Percentiles rank a stretch among this genome's conserved stretches.
Conservation (phyloP, 139 green algal species). For the Haematococcus sp. region DNA sequence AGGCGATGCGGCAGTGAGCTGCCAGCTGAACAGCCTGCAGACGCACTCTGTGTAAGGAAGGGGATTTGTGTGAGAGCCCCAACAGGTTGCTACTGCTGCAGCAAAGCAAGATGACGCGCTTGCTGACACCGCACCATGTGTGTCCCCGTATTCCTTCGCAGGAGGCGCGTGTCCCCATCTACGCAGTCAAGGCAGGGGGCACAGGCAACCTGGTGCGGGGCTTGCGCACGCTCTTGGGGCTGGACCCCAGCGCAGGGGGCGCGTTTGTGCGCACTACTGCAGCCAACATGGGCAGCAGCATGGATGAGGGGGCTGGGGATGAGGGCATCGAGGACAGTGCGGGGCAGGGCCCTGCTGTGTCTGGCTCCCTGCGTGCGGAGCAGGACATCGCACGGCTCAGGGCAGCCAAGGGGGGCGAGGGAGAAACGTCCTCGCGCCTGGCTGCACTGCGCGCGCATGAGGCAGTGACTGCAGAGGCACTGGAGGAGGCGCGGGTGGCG, state of each 20-base stretch:
- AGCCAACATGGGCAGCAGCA: neutral
- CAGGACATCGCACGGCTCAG: neutral
- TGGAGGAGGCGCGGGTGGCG: constrained; percentile 59
- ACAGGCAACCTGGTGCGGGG: constrained; percentile 49
- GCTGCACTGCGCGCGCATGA: neutral
- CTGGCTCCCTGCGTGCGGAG: neutral
- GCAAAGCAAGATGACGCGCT: too few relatives aligned
- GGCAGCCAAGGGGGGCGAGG: too few relatives aligned
- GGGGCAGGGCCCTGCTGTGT: neutral
- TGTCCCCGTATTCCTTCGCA: neutral
- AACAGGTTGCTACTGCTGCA: neutral
- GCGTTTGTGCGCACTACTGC: neutral
- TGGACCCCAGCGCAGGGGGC: constrained; percentile 58
- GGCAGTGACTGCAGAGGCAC: constrained; percentile 28
- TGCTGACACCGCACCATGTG: neutral
- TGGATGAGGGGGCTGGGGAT: neutral
- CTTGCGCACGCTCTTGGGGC: constrained; percentile 62
- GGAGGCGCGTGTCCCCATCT: constrained; percentile 56
- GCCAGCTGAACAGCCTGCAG: too few relatives aligned
- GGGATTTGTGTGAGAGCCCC: too few relatives aligned
- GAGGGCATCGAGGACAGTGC: neutral
- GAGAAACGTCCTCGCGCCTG: too few relatives aligned
- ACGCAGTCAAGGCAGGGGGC: constrained; percentile 54
- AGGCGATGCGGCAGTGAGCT: too few relatives aligned
- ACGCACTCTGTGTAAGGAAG: too few relatives aligned